A percentile compares a stretch with the other conserved stretches of the same genome.
These are phyloP conservation scores for Cornus kousa DNA, from an alignment of 148 eudicot genomes.

Conservation along the genomic window DNA sequence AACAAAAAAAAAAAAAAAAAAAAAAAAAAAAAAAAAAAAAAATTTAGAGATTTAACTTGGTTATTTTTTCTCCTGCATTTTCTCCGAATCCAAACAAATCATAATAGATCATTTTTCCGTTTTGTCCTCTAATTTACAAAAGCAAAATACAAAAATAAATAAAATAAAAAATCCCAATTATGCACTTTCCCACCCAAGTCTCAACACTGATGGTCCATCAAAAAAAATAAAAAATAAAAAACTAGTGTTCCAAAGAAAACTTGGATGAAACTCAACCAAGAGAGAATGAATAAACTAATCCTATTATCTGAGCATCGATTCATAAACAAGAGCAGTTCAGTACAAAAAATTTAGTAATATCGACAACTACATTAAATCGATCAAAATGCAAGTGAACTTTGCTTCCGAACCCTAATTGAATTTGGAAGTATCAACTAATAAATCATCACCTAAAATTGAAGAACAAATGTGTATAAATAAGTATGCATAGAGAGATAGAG, in stretches of 20 bases:
- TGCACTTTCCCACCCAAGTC: not conserved
- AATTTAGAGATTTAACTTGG: too few species aligned
- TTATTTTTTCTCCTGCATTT: not conserved
- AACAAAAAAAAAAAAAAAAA: too few species aligned
- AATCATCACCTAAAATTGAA: not conserved
- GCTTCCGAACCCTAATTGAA: not conserved
- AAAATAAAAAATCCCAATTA: not conserved
- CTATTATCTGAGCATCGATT: not conserved
- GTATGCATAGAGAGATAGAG: slow-evolving; percentile 1
- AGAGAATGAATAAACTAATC: not conserved
- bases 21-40: too few species aligned
- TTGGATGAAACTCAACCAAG: not conserved
- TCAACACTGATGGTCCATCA: not conserved
- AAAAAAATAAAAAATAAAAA: not conserved
- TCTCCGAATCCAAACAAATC: not conserved
- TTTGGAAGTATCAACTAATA: not conserved
- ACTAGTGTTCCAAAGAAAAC: slow-evolving; percentile 1
- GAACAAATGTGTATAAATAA: too few species aligned
- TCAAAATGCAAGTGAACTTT: not conserved
- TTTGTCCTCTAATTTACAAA: not conserved
- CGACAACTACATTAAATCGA: not conserved
- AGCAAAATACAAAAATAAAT: not conserved
- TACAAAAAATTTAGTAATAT: not conserved
- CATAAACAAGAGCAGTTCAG: not conserved
- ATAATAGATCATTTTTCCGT: too few species aligned